Base-by-base conservation (phyloP, 176 grass and related monocot genomes). In the Phoenix roebelenii region DNA sequence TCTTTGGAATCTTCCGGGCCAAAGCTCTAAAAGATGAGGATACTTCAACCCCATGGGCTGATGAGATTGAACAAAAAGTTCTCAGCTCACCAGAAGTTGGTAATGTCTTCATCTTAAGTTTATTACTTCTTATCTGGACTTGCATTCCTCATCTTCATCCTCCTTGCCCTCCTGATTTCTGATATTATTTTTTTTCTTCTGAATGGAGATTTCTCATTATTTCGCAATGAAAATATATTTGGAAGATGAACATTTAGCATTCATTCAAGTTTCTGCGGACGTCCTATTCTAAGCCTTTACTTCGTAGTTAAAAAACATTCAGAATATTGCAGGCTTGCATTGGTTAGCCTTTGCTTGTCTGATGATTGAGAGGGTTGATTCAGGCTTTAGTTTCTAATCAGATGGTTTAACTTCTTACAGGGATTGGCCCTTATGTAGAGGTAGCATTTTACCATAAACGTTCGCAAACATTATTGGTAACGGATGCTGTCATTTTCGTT, bases 31-130 rank as follows among this genome's bases (percentile, higher is more conserved):
- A 69, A 39, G 83, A 97, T 49, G 92, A 97, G 78, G 84, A 97
- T 59, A 57, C 71, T 9, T 63, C 52, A 53, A 91, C 92, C 10
- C 87, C 87, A 4, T 97, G 92, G 92, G 81, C 84, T 7, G 52
- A 73, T 6, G 92, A 97, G 63, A 97, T 97, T 50, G 84, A 97
- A 72, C 92, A 97, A 74, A 97, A 97, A 59, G 54, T 91, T 56
- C 80, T 97, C 67, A 91, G 87, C 84, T 88, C 92, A 60, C 87
- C 92, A 55, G 92, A 97, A 91, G 84, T 91, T 78, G 87, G 92
- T 97, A 97, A 2, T 51, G 44, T 32, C 57, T 44, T 6, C 35
- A 44, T 44, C 9, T 44, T 44, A 14, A 44, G 9, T 44, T 44
- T 14, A 44, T 44, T 44, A 44, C 35, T 44, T 44, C 9, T 44